Base-by-base conservation (phyloP, 331 rosid species). In the Malus hybrid region DNA sequence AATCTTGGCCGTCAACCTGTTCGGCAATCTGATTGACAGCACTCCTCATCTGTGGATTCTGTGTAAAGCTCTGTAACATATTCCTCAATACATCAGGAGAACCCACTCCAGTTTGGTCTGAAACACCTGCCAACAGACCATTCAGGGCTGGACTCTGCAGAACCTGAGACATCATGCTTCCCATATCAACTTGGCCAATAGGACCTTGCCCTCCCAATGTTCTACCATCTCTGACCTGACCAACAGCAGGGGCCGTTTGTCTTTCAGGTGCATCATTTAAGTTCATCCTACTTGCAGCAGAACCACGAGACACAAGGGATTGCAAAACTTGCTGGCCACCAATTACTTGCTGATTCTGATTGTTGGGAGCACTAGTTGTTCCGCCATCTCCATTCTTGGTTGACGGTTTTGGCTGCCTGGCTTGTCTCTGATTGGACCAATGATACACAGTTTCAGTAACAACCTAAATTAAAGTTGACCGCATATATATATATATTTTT, bases 121-220 rank as follows among this genome's bases (percentile, higher is more conserved):
- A 95, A 86, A 95, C 90, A 67, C 97, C 96, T 31, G 96, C 24
- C 80, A 95, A 82, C 80, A 95, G 64, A 79, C 99, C 97, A 88
- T 87, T 90, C 79, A 95, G 80, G 76, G 91, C 93, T 70, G 99
- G 98, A 82, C 88, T 92, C 27, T 87, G 90, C 85, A 95, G 82
- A 76, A 87, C 97, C 90, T 92, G 99, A 76, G 97, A 92, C 98
- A 95, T 92, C 39, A 90, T 75, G 72, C 87, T 86, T n/a, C 91
- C 85, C 78, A 92, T 70, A 82, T 89, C 97, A 79, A 80, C 75
- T 80, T 83, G 89, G 67, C 80, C 86, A 76, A 56, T 73, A 73
- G 78, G 62, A 79, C 78, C 81, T 64, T 75, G 77, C 29, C 76
- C 80, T 46, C 81, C 81, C 71, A 57, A 52, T 27, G 81, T 50